phyloP scores from a whole-genome alignment of 2,329 filamentous ascomycete species.

The Pseudogymnoascus sp. region DNA sequence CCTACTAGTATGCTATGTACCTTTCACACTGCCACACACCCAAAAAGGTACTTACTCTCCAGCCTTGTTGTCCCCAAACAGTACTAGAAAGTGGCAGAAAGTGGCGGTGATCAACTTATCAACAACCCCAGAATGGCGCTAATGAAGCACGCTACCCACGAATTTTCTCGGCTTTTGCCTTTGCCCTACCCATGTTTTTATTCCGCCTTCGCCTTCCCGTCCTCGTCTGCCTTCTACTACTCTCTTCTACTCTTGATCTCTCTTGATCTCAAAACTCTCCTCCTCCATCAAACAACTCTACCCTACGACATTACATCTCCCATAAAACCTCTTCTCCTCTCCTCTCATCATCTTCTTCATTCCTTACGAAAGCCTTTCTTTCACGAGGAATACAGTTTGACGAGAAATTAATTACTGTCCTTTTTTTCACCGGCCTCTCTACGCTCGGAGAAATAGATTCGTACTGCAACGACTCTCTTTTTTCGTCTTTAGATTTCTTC shows the following conservation, averaged over 20 bases:
- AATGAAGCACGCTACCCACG: slow-evolving; percentile 5
- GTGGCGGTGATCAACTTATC: slow-evolving; percentile 3
- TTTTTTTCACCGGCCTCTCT: slow-evolving; percentile 12
- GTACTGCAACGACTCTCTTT: slow-evolving; percentile 17
- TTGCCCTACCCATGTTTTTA: slow-evolving; percentile 22
- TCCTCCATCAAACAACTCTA: slow-evolving; percentile 14
- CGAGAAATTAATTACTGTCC: slow-evolving; percentile 1
- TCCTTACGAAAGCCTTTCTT: slow-evolving; percentile 39
- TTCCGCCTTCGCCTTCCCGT: slow-evolving; percentile 7
- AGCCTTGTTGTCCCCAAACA: not conserved
- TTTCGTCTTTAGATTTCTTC: slow-evolving; percentile 26
- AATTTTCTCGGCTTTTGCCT: slow-evolving; percentile 14
- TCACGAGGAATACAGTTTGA: slow-evolving; percentile 32
- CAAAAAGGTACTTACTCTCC: not conserved
- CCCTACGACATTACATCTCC: slow-evolving; percentile 15
- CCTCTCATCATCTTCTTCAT: slow-evolving; percentile 33
- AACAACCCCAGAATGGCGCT: not conserved
- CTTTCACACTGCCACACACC: not conserved
- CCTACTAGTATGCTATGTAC: not conserved
- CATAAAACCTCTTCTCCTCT: slow-evolving; percentile 12
- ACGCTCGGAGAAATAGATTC: slow-evolving; percentile 8
- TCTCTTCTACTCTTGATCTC: slow-evolving; percentile 23
- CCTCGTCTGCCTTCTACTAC: not conserved
- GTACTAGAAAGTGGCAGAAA: not conserved
- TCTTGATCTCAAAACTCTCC: slow-evolving; percentile 16